Base-by-base conservation (phyloP, 371 early-diverging fungal genomes). In the Lichtheimia ornata region DNA sequence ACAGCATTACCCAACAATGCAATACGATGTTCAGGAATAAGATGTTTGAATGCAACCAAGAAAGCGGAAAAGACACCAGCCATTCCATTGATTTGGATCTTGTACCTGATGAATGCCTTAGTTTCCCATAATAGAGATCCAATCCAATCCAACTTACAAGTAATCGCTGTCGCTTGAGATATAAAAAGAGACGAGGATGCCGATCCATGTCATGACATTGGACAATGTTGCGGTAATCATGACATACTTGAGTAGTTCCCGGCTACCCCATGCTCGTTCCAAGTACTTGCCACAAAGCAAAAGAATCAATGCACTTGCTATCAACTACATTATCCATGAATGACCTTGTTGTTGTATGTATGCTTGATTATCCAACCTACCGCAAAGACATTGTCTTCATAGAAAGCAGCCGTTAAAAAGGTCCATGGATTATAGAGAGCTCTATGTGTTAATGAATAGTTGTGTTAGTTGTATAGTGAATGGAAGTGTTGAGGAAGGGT, bases 41-140 rank as follows among this genome's bases (percentile, higher is more conserved):
- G 69, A 65, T 91, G 88, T 57, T 91, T 92, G 76, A 91, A 92
- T 9, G 89, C 90, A 4, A 92, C 89, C 22, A 91, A 63, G 55
- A 91, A 89, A 42, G 84, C 90, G 43, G 82, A 74, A 28, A 89
- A 67, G 1, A 91, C 74, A 25, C 81, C 88, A 42, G 81, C 74
- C 72, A 91, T 72, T n/a, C 94, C 94, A 66, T 85, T 81, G 47
- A 86, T 84, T 53, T 77, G 83, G 3, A 70, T 73, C 7, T 71
- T 60, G 56, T 79, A 87, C 52, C 85, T 50, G 9, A n/a, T 15
- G 13, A 18, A 55, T 45, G 47, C 2, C 17, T 35, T 35, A 35
- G 35, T 35, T 11, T 11, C 35, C 35, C 35, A 35, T 5, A 35
- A 9, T 35, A 35, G 35, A 9, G 22, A 35, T 11, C 35, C 35